These are phyloP conservation scores for Chiua virens DNA, from an alignment of 768 basidiomycete species.

Conservation along the genomic window DNA sequence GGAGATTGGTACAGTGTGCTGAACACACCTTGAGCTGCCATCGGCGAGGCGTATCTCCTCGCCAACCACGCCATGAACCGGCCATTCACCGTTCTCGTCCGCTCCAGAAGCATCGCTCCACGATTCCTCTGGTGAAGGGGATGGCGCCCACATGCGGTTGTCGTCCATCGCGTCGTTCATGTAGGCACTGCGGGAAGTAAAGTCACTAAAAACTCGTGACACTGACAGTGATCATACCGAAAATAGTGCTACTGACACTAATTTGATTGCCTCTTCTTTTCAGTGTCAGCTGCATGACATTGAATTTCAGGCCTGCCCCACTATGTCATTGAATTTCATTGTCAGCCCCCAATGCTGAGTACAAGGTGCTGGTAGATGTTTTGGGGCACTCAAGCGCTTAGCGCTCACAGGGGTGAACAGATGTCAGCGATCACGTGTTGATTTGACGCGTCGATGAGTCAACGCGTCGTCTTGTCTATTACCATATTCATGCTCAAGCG, in stretches of 20 bases:
- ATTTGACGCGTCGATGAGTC: constrained; percentile 5
- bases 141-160: constrained; percentile 26
- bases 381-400: too few species aligned
- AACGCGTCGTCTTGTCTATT: constrained; percentile 4
- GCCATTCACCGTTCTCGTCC: constrained; percentile 33
- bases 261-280: too few species aligned
- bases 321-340: too few species aligned
- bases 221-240: too few species aligned
- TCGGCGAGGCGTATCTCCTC: constrained; percentile 31
- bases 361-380: too few species aligned
- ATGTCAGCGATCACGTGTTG: constrained; percentile 24
- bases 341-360: too few species aligned
- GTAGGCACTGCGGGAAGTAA: too few species aligned
- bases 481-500: constrained; percentile 63
- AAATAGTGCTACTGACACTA: too few species aligned
- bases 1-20: not conserved
- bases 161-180: not conserved
- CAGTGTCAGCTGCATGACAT: too few species aligned
- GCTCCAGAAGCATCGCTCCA: constrained; percentile 34
- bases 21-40: constrained; percentile 25
- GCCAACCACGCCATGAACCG: constrained; percentile 28
- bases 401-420: too few species aligned
- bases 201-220: too few species aligned
- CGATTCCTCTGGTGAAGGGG: constrained; percentile 29
- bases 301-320: too few species aligned